Percentiles rank a stretch among this genome's conserved stretches.
Evolutionary conservation across 208 protist genomes (phyloP).

Genomic region (Tritrichomonas musculus): DNA sequence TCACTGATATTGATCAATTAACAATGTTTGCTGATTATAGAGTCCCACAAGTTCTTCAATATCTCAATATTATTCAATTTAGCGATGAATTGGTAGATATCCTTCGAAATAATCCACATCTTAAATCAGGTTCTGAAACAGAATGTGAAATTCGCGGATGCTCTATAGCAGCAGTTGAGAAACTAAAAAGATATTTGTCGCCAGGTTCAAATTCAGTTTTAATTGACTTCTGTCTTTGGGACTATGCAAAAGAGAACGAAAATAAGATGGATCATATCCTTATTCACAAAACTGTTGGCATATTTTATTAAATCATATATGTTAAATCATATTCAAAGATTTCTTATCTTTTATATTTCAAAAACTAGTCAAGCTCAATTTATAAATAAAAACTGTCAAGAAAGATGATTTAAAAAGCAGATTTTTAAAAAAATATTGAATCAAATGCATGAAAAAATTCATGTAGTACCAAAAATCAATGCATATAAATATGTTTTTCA

Average conservation of each 20-base stretch:
- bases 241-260: neutral
- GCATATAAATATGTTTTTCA: too few relatives aligned
- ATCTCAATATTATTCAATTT: neutral
- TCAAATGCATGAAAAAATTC: too few relatives aligned
- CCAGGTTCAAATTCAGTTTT: neutral
- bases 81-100: neutral
- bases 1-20: neutral
- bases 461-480: too few relatives aligned
- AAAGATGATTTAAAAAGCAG: too few relatives aligned
- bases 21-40: slow-evolving; percentile 31
- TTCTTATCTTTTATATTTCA: too few relatives aligned
- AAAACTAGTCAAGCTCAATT: too few relatives aligned
- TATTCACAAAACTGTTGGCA: neutral
- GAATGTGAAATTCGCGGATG: slow-evolving; percentile 24
- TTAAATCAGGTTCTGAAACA: neutral
- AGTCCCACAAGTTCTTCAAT: slow-evolving; percentile 19
- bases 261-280: neutral
- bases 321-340: too few relatives aligned
- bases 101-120: neutral
- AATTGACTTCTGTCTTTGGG: neutral
- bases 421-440: too few relatives aligned
- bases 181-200: neutral
- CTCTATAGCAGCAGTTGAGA: neutral
- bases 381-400: too few relatives aligned
- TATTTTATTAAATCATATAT: neutral